Conservation (phyloP, 2,329 filamentous ascomycete species). For the Aspergillus sp. region DNA sequence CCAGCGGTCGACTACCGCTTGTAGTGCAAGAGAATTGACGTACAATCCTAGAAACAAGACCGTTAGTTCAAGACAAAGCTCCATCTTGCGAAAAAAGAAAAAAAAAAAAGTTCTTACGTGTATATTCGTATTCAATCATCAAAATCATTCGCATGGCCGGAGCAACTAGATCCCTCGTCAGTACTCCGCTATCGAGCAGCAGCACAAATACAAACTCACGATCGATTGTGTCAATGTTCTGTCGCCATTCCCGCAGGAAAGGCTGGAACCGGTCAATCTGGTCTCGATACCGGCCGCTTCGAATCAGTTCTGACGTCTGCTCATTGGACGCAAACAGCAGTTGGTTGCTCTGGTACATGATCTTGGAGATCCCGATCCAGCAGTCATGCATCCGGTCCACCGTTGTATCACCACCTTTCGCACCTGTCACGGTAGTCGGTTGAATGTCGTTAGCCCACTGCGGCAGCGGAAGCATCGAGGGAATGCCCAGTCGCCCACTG, state of each 20-base stretch:
- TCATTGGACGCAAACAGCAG: slow-evolving; percentile 83
- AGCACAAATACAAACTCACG: slow-evolving; percentile 29
- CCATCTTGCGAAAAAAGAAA: slow-evolving; percentile 5
- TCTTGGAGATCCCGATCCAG: slow-evolving; percentile 89
- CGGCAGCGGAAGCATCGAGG: slow-evolving; percentile 77
- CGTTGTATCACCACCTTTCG: slow-evolving; percentile 32
- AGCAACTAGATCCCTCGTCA: slow-evolving; percentile 43
- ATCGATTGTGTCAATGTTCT: slow-evolving; percentile 75
- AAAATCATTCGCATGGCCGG: slow-evolving; percentile 70
- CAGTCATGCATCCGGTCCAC: slow-evolving; percentile 69
- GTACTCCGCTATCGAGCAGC: neutral
- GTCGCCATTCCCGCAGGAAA: slow-evolving; percentile 74
- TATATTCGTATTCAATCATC: slow-evolving; percentile 93
- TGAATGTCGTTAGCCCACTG: slow-evolving; percentile 43
- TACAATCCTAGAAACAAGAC: slow-evolving; percentile 57
- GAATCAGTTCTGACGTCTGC: slow-evolving; percentile 84
- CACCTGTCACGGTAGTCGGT: slow-evolving; percentile 28
- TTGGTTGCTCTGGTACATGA: slow-evolving; percentile 89
- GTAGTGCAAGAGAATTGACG: slow-evolving; percentile 87
- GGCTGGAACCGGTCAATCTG: slow-evolving; percentile 79
- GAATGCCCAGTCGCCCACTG: slow-evolving; percentile 88
- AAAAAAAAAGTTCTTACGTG: slow-evolving; percentile 55
- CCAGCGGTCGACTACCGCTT: slow-evolving; percentile 91
- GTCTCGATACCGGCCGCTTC: slow-evolving; percentile 78
- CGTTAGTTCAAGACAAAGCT: slow-evolving; percentile 14